phyloP scores from a whole-genome alignment of 805 yeast genomes.

The Isabelozyma pseudorhagii region DNA sequence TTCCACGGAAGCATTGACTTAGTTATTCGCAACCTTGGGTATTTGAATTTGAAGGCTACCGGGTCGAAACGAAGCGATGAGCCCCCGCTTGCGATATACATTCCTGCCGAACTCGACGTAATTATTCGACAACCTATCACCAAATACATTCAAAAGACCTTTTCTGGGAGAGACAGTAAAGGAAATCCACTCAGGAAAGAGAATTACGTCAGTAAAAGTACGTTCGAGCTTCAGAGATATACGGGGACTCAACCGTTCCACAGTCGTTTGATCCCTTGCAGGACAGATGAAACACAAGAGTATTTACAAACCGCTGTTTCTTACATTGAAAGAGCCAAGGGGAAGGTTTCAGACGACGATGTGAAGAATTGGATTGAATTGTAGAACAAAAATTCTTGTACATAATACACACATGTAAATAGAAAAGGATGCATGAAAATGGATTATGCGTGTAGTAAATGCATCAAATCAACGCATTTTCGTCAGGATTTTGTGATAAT shows the following conservation, averaged over 20 bases:
- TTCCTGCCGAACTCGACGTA: conserved; percentile 54
- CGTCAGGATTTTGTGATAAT: background rate
- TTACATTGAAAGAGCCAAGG: background rate
- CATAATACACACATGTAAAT: background rate
- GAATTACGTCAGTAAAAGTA: conserved; percentile 15
- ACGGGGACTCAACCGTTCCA: conserved; percentile 10
- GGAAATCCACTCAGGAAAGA: conserved; percentile 20
- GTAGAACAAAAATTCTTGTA: background rate
- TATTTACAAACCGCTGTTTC: background rate
- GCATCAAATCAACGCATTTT: background rate
- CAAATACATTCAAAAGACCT: conserved; percentile 33
- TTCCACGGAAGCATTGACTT: conserved; percentile 65
- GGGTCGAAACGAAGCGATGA: conserved; percentile 34
- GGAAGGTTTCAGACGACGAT: background rate
- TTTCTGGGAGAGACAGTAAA: conserved; percentile 26
- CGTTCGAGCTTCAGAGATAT: conserved; percentile 13
- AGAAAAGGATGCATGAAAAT: background rate
- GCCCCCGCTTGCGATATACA: conserved; percentile 35
- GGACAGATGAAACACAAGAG: background rate
- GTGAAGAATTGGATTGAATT: background rate
- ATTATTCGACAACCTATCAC: conserved; percentile 53
- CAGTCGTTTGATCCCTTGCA: conserved; percentile 12
- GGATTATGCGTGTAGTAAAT: background rate
- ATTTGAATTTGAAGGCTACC: conserved; percentile 56
- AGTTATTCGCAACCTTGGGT: conserved; percentile 65